Percentiles rank a stretch among this genome's conserved stretches.
Conservation (phyloP, 73 alveolate species). For the Urostyla sp. region DNA sequence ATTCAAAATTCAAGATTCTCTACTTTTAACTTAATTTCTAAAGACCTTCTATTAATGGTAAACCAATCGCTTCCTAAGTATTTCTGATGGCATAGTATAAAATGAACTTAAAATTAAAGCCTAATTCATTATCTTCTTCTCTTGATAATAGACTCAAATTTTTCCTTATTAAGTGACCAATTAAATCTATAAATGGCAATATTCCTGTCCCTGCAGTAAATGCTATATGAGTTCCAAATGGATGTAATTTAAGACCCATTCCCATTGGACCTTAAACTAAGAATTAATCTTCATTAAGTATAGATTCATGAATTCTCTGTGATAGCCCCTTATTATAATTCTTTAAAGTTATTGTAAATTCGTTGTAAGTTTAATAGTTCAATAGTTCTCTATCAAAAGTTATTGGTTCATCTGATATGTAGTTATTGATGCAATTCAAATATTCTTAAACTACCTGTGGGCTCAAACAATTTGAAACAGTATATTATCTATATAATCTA, state of each 20-base stretch:
- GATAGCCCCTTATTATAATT: neutral
- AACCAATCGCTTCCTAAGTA: slow-evolving; percentile 29
- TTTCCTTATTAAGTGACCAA: slow-evolving; percentile 42
- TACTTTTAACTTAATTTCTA: neutral
- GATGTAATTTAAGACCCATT: slow-evolving; percentile 51
- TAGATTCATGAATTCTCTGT: neutral
- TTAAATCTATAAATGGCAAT: slow-evolving; percentile 58
- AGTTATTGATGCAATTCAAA: too few species aligned
- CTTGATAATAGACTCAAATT: neutral
- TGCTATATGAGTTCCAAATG: slow-evolving; percentile 30
- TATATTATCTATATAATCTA: neutral
- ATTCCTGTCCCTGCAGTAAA: slow-evolving; percentile 66
- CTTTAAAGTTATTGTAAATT: neutral
- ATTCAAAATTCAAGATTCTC: slow-evolving; percentile 19
- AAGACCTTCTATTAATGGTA: slow-evolving; percentile 10
- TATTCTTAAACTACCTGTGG: too few species aligned
- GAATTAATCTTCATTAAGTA: neutral
- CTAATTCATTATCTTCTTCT: slow-evolving; percentile 19
- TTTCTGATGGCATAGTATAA: slow-evolving; percentile 26
- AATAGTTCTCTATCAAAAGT: too few species aligned
- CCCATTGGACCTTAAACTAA: slow-evolving; percentile 66
- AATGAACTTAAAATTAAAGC: slow-evolving; percentile 23
- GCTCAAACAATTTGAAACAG: slow-evolving; percentile 1
- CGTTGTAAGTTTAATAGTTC: neutral
- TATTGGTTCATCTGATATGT: too few species aligned